Evolutionary conservation across 169 alveolate species (phyloP).

Genomic region (Plasmodium adleri): DNA sequence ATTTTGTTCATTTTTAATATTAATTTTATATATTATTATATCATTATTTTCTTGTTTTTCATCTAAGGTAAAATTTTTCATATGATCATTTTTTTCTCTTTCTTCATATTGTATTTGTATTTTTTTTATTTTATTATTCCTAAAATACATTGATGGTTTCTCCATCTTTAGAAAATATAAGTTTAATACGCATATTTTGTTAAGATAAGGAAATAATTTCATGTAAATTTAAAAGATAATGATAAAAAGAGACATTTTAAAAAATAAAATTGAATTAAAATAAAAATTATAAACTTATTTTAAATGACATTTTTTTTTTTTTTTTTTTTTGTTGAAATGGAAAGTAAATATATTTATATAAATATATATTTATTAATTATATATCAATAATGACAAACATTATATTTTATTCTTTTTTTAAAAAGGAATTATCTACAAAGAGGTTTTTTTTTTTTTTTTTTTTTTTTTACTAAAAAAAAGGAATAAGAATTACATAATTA

Average conservation of each 20-base stretch:
- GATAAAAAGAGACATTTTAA: not conserved
- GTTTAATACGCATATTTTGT: slow-evolving; percentile 23
- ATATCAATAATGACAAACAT: no score
- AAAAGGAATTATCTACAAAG: no score
- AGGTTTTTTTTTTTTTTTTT: no score
- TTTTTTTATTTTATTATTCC: slow-evolving; percentile 26
- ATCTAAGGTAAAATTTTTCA: not conserved
- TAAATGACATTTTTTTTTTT: not conserved
- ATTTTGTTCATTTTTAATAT: no score
- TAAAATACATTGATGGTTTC: slow-evolving; percentile 35
- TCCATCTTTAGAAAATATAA: slow-evolving; percentile 44
- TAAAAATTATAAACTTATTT: not conserved
- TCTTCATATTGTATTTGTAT: slow-evolving; percentile 37
- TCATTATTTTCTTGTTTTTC: not conserved
- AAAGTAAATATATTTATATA: no score
- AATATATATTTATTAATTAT: no score
- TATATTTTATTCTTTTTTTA: no score
- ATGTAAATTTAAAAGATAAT: not conserved
- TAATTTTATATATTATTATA: not conserved
- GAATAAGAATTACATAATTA: no score
- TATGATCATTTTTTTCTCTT: not conserved
- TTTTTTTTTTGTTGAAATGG: no score
- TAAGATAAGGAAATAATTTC: slow-evolving; percentile 14
- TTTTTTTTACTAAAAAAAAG: no score
- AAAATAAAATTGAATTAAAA: not conserved